Base-by-base conservation (phyloP, 176 grass and related monocot genomes). In the Eremochloa ophiuroides region DNA sequence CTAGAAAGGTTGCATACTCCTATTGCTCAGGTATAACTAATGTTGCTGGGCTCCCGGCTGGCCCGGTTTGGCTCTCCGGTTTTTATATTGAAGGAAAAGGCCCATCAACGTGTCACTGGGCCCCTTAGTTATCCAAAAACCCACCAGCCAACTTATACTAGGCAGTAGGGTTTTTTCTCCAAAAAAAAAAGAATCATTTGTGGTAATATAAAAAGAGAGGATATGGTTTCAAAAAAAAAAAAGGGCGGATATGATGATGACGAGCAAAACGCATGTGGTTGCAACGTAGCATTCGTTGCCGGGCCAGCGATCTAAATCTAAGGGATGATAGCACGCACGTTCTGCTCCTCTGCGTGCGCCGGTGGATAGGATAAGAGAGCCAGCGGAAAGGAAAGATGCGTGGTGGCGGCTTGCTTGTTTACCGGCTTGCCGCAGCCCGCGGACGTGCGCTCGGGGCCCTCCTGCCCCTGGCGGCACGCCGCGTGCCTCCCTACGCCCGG, bases 401-500 rank as follows among this genome's bases (percentile, higher is more conserved):
- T 15, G 9, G 15, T 4, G 56, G 4, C 22, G 47, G 42, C 8
- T 20, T 39, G 42, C 4, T 12, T 35, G 46, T 17, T 5, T n/a
- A n/a, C n/a, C n/a, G n/a, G n/a, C n/a, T n/a, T 6, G 47, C 17
- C 1, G 47, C 47, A 48, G 46, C 46, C 16, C 46, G 0, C 48
- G 17, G 48, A 8, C 14, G 17, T 17, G 1, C 2, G 48, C 22
- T 4, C 18, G 22, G 9, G n/a, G 53, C 2, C 53, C 53, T n/a
- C 18, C 7, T 8, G 39, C 5, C 6, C 79, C 71, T 11, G 31
- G 40, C 66, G 2, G 59, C 80, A 88, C 80, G 86, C 80, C 12
- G 66, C 59, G 35, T 83, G 80, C 86, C 74, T 59, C 80, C 86
- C 80, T 35, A 9, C 15, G 10, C 44, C 66, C 80, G 58, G 55